Percentiles rank a stretch among this genome's conserved stretches.
Conservation (phyloP, 129 eudicot genomes). For the Escallonia herrerae region DNA sequence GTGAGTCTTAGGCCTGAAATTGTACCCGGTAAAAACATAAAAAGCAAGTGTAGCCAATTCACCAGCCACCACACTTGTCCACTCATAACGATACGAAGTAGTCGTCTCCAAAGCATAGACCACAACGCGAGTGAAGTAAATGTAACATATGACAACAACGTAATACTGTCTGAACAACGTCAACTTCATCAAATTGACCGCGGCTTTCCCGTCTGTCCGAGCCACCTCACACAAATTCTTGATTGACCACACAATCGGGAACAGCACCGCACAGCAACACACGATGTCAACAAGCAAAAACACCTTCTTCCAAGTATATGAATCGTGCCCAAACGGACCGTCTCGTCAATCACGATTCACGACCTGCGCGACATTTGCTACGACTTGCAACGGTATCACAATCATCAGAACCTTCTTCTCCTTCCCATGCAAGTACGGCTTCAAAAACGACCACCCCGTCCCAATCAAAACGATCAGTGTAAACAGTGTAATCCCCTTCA, state of each 20-base stretch:
- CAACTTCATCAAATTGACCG: slow-evolving; percentile 53
- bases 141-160: slow-evolving; percentile 44
- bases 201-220: slow-evolving; percentile 49
- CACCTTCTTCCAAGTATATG: slow-evolving; percentile 40
- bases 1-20: slow-evolving; percentile 47
- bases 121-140: slow-evolving; percentile 46
- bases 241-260: slow-evolving; percentile 52
- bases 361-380: slow-evolving; percentile 51
- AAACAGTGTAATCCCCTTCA: slow-evolving; percentile 43
- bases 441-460: slow-evolving; percentile 53
- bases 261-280: slow-evolving; percentile 54
- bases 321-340: slow-evolving; percentile 42
- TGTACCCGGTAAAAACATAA: slow-evolving; percentile 54
- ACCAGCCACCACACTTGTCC: slow-evolving; percentile 46
- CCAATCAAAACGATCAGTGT: slow-evolving; percentile 53
- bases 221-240: slow-evolving; percentile 51
- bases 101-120: slow-evolving; percentile 44
- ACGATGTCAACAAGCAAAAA: slow-evolving; percentile 45
- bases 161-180: slow-evolving; percentile 58
- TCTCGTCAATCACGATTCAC: slow-evolving; percentile 54
- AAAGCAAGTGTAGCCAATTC: slow-evolving; percentile 55
- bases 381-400: slow-evolving; percentile 47
- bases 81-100: slow-evolving; percentile 39
- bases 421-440: slow-evolving; percentile 43
- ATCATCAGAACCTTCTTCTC: slow-evolving; percentile 50